These are phyloP conservation scores for Bonia amplexicaulis DNA, from an alignment of 176 grass and related monocot genomes.

Conservation along the genomic window DNA sequence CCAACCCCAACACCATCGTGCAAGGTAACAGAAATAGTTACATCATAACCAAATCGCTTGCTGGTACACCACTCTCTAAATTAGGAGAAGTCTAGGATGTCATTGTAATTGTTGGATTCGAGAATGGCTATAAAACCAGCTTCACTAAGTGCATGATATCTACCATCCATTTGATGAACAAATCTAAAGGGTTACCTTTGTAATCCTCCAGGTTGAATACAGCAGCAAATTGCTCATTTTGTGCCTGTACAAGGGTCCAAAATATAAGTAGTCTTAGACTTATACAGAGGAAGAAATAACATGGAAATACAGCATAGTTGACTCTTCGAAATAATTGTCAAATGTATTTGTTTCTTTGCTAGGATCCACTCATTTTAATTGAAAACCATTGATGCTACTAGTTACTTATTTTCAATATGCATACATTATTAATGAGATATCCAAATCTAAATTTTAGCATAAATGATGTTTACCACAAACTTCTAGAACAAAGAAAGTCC, in stretches of 20 bases:
- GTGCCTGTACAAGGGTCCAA: slow-evolving; percentile 53
- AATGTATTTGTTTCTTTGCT: neutral
- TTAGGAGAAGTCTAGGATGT: neutral
- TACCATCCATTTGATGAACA: neutral
- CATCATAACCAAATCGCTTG: neutral
- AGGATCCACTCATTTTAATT: neutral
- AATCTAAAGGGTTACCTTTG: slow-evolving; percentile 55
- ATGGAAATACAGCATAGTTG: neutral
- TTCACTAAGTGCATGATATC: neutral
- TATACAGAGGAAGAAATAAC: slow-evolving; percentile 15
- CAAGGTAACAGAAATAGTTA: neutral
- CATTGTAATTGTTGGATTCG: neutral
- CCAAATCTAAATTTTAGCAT: slow-evolving; percentile 3
- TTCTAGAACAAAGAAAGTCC: slow-evolving; percentile 20
- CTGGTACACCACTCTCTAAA: neutral
- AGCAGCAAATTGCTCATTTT: slow-evolving; percentile 81
- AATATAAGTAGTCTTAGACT: neutral
- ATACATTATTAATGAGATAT: neutral
- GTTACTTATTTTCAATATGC: neutral
- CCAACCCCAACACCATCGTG: neutral
- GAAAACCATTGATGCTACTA: neutral
- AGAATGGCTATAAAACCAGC: slow-evolving; percentile 4
- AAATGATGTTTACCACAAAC: slow-evolving; percentile 4
- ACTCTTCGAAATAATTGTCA: neutral
- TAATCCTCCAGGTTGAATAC: slow-evolving; percentile 94